A percentile compares a stretch with the other conserved stretches of the same genome.
Evolutionary conservation across 257 asterid species (phyloP).

Genomic region (Salvia miltiorrhiza): DNA sequence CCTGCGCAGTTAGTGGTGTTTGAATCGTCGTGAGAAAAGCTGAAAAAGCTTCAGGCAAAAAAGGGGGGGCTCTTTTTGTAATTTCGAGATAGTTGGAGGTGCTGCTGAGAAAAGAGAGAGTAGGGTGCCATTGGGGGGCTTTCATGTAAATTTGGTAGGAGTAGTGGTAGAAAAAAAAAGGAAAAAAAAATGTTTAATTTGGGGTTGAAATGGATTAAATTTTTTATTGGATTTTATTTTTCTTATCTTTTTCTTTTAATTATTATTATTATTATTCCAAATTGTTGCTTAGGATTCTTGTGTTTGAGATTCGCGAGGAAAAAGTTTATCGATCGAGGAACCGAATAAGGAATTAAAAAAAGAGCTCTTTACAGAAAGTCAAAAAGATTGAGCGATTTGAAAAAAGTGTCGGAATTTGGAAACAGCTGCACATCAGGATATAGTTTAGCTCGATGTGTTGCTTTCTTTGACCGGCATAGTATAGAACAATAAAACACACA

Average conservation of each 20-base stretch:
- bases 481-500: not conserved
- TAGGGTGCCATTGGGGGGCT: slow-evolving; percentile 20
- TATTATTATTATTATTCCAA: too few relatives aligned
- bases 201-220: slow-evolving; percentile 14
- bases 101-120: not conserved
- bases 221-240: slow-evolving; percentile 16
- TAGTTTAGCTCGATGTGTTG: slow-evolving; percentile 17
- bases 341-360: slow-evolving; percentile 19
- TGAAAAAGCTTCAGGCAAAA: not conserved
- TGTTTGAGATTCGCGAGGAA: slow-evolving; percentile 26
- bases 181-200: slow-evolving; percentile 11
- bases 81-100: slow-evolving; percentile 32
- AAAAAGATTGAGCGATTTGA: slow-evolving; percentile 27
- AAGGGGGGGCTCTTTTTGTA: slow-evolving; percentile 20
- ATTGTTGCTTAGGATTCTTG: slow-evolving; percentile 30
- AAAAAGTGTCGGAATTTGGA: slow-evolving; percentile 14
- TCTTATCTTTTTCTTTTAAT: not conserved
- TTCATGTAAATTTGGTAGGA: slow-evolving; percentile 40
- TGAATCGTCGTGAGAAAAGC: slow-evolving; percentile 29
- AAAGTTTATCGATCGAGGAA: slow-evolving; percentile 2
- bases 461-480: slow-evolving; percentile 29
- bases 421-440: slow-evolving; percentile 31
- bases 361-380: slow-evolving; percentile 28
- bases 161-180: slow-evolving; percentile 32
- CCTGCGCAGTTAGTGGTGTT: slow-evolving; percentile 36